Conservation (phyloP, 2,329 filamentous ascomycete species). For the Hymenoscyphus fraxineus region DNA sequence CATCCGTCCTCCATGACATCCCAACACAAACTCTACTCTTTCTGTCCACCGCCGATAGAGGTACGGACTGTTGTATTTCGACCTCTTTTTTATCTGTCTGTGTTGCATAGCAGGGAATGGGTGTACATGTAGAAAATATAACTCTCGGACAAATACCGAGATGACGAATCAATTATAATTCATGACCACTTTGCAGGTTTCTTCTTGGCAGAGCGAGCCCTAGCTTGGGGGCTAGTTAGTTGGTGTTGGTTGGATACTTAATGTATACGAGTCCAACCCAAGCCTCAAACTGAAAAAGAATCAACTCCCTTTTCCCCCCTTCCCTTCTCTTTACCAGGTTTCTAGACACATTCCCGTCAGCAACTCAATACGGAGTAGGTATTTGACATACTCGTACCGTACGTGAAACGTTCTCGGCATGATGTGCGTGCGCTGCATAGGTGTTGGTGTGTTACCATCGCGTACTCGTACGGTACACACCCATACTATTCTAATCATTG, state of each 20-base stretch:
- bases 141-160: conserved; percentile 11
- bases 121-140: conserved; percentile 29
- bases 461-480: too few relatives aligned
- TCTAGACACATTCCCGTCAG: too few relatives aligned
- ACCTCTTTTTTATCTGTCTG: conserved; percentile 13
- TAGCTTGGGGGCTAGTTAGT: not conserved
- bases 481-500: too few relatives aligned
- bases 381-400: too few relatives aligned
- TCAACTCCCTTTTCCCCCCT: too few relatives aligned
- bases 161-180: conserved; percentile 24
- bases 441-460: too few relatives aligned
- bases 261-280: not conserved
- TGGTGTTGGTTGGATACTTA: not conserved
- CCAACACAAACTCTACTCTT: conserved; percentile 32
- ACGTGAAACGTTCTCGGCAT: too few relatives aligned
- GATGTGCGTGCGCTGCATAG: too few relatives aligned
- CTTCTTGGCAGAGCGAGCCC: not conserved
- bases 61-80: conserved; percentile 30
- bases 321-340: too few relatives aligned
- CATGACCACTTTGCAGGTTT: conserved; percentile 4
- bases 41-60: conserved; percentile 27
- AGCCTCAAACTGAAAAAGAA: not conserved
- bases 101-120: conserved; percentile 33
- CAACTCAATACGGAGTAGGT: too few relatives aligned
- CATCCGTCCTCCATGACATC: conserved; percentile 23